Base-by-base conservation (phyloP, 805 yeast genomes). In the Ogataea philodendri region DNA sequence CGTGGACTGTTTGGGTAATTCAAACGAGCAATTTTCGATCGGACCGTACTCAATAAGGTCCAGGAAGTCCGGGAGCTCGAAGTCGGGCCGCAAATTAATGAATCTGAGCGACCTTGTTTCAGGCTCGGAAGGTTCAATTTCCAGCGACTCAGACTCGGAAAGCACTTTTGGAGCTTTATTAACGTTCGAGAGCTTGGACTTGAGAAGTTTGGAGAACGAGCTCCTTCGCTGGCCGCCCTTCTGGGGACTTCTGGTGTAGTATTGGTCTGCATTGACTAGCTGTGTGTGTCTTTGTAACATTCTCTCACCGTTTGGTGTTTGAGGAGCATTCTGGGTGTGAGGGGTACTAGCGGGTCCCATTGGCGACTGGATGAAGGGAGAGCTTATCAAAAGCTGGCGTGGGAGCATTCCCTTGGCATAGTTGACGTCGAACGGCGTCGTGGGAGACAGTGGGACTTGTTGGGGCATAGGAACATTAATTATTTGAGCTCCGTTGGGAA, bases 401-500 rank as follows among this genome's bases (percentile, higher is more conserved):
- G 88, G 88, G 13, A 81, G 59, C 66, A 80, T 67, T 9, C 80
- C 71, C 4, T 76, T 71, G 7, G 82, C 78, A 48, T 78, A 79
- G 4, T 71, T 60, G 38, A 72, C 55, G 51, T 80, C 85, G 48
- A 78, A 68, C 2, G 86, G 84, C 3, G 81, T 70, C 24, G 56
- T 65, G 3, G 78, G 76, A 15, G 53, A 48, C 24, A 31, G 25
- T 7, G 52, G 52, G 6, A 38, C 39, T 25, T 43, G 42, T 9
- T 39, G 42, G 7, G 35, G 37, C 17, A 46, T 14, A 3, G 51
- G 49, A n/a, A 46, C 37, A 17, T 37, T 39, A 16, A 46, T 26
- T 1, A 42, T 33, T 24, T 49, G 53, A 3, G 51, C 23, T 5
- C 48, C 45, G 16, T 23, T 36, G 10, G 50, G 38, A 15, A 46